phyloP scores from a whole-genome alignment of 169 alveolate species.

The Babesia bovis region DNA sequence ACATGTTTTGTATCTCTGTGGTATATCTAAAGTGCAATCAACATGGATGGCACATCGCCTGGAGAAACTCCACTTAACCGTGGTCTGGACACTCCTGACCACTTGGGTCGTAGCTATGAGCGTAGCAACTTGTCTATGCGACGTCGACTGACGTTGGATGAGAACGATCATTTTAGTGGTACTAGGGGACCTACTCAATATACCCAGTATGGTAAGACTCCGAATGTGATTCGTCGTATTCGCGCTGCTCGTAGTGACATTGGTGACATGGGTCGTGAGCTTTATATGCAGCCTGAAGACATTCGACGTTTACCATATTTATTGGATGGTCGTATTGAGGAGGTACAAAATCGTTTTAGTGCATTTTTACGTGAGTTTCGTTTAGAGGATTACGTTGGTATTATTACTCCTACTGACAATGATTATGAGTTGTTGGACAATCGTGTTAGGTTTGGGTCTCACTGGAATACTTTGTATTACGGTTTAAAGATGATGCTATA shows the following conservation, averaged over 20 bases:
- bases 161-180: conserved; percentile 17
- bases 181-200: conserved; percentile 70
- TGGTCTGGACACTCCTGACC: not conserved
- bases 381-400: conserved; percentile 70
- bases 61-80: conserved; percentile 12
- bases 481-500: conserved; percentile 73
- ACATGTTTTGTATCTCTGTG: too few species aligned
- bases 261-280: conserved; percentile 86
- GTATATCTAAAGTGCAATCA: too few species aligned
- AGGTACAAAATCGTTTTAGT: conserved; percentile 71
- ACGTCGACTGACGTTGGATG: conserved; percentile 37
- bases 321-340: conserved; percentile 76
- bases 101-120: conserved; percentile 6
- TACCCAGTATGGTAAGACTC: conserved; percentile 81
- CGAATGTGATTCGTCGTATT: conserved; percentile 77
- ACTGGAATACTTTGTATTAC: conserved; percentile 56
- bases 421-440: conserved; percentile 62
- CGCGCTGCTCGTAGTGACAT: conserved; percentile 83
- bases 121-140: conserved; percentile 27
- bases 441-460: conserved; percentile 53
- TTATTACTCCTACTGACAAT: conserved; percentile 68
- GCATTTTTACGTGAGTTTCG: conserved; percentile 74
- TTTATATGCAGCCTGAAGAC: conserved; percentile 81
- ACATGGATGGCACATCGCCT: conserved; percentile 17
- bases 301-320: conserved; percentile 79